Evolutionary conservation across 176 grass and related monocot genomes (phyloP), one percentile per base, ranked within the genome.

Genomic region (Phoenix dactylifera): DNA sequence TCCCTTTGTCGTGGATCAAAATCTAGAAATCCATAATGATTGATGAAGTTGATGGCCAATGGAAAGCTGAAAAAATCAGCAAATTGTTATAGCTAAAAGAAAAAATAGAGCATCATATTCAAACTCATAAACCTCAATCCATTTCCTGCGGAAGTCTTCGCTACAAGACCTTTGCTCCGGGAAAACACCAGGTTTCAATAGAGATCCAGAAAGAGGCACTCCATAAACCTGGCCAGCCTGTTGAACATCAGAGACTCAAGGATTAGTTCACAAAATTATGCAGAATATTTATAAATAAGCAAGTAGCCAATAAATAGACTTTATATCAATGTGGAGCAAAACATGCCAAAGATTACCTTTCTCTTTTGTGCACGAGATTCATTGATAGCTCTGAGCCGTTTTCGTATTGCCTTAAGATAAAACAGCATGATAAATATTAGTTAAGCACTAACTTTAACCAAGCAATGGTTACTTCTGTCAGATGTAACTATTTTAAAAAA

Each of bases 191-290:
- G 88, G 65, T 64, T 88, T 76, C 64, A 99, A 69, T 18, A 99
- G 52, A 12, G 78, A 74, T 35, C 88, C 94, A 76, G 77, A 89
- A 76, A 99, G 94, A 66, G 94, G 88, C 62, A 93, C 84, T 74
- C 94, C 94, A 16, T 99, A 99, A 83, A 93, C 94, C 84, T 99
- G 94, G 30, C 94, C 94, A 79, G 94, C 94, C 94, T 99, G 59
- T 86, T 71, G 19, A 65, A 77, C 71, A 30, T 62, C 28, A 30
- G 57, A 73, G 15, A 58, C 18, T 16, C 51, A 3, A 14, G 35
- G 35, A 44, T 44, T 44, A 44, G 35, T 44, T 44, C 35, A 44
- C 1, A 44, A 39, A 44, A 44, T 44, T 44, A 44, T 44, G 35
- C 35, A 44, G 9, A 44, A 44, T 44, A 44, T 44, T 12, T 14